Percentiles rank a stretch among this genome's conserved stretches.
phyloP scores from a whole-genome alignment of 2,329 filamentous ascomycete genomes.

The Orbilia ellipsospora region DNA sequence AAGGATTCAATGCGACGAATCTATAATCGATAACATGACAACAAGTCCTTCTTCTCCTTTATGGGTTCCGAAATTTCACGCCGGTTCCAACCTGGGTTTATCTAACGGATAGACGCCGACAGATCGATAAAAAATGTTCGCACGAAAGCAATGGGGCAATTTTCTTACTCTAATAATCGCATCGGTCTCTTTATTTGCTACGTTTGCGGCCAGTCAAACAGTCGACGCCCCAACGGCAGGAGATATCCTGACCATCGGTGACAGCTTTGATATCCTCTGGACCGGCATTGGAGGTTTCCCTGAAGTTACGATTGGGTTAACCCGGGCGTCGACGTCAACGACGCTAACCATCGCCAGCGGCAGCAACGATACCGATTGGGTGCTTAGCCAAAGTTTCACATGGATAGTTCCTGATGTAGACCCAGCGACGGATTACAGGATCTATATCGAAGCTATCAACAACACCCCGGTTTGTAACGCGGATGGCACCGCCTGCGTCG shows the following conservation, averaged over 20 bases:
- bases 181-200: not conserved
- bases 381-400: not conserved
- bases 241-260: constrained; percentile 6
- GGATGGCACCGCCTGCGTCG: not conserved
- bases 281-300: not conserved
- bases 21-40: no score
- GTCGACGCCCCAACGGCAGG: not conserved
- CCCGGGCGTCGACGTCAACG: not conserved
- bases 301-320: not conserved
- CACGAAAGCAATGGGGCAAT: not conserved
- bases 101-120: constrained; percentile 62
- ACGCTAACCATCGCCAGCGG: not conserved
- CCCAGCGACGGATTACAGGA: constrained; percentile 3
- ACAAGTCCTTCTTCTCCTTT: no score
- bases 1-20: no score
- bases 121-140: constrained; percentile 57
- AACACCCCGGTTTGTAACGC: not conserved
- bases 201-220: not conserved
- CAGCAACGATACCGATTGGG: not conserved
- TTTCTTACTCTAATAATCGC: not conserved
- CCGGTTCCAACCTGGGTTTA: constrained; percentile 55
- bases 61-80: no score
- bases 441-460: not conserved
- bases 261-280: constrained; percentile 13
- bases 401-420: not conserved